phyloP scores from a whole-genome alignment of 371 early-diverging fungal species.

The Mucor saturninus region DNA sequence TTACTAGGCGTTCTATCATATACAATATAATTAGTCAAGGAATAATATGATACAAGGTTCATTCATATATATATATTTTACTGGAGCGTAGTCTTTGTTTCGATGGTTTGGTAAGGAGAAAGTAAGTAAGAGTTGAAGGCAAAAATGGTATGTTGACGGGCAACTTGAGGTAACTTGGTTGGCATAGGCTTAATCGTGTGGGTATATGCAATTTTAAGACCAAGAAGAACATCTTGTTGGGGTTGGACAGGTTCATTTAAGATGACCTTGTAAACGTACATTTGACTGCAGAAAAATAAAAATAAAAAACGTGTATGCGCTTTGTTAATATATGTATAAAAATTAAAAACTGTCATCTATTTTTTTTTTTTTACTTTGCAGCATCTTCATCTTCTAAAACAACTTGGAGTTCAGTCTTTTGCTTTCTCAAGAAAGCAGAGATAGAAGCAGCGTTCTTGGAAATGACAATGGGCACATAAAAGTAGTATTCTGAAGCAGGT shows the following conservation, averaged over 20 bases:
- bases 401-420: constrained; percentile 48
- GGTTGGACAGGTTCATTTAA: constrained; percentile 65
- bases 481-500: constrained; percentile 58
- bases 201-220: constrained; percentile 65
- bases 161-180: constrained; percentile 68
- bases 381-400: constrained; percentile 38
- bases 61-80: constrained; percentile 39
- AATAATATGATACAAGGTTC: neutral
- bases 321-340: neutral
- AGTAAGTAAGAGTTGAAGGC: constrained; percentile 64
- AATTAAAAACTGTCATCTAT: neutral
- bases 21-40: neutral
- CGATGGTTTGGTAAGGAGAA: constrained; percentile 72
- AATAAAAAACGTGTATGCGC: neutral
- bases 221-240: constrained; percentile 70
- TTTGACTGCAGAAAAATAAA: constrained; percentile 35
- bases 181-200: constrained; percentile 73
- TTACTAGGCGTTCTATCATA: constrained; percentile 39
- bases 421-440: constrained; percentile 57
- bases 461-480: constrained; percentile 48
- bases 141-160: constrained; percentile 70
- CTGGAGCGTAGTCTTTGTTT: constrained; percentile 84
- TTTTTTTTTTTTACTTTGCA: constrained; percentile 37
- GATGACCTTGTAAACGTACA: constrained; percentile 65
- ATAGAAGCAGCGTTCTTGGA: constrained; percentile 48